These are phyloP conservation scores for Nakataea oryzae DNA, from an alignment of 2,329 filamentous ascomycete genomes.

Conservation along the genomic window DNA sequence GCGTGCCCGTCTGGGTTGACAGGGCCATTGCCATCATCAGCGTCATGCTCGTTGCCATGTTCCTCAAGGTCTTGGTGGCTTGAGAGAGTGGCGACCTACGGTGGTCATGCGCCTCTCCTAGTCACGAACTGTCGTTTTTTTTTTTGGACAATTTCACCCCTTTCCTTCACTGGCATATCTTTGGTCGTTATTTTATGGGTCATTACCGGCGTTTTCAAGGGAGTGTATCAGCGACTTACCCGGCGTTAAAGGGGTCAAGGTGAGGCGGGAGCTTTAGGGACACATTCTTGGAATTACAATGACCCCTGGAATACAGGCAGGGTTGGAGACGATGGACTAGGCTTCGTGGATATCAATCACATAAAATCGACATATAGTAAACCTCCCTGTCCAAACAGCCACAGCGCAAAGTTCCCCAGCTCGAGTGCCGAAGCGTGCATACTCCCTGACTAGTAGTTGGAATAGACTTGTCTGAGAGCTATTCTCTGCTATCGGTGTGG, in stretches of 20 bases:
- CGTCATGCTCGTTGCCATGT: constrained; percentile 58
- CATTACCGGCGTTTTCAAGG: not conserved
- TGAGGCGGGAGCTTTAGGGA: no score
- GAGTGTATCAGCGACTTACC: not conserved
- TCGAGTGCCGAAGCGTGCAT: not conserved
- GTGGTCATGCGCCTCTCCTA: not conserved
- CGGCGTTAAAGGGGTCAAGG: not conserved
- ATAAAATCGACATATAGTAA: not conserved
- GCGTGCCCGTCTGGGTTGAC: constrained; percentile 67
- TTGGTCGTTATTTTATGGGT: not conserved
- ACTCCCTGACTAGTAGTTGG: not conserved
- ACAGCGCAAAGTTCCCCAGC: not conserved
- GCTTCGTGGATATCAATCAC: not conserved
- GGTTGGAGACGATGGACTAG: not conserved
- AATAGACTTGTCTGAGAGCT: not conserved
- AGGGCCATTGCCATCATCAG: constrained; percentile 66
- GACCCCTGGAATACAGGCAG: not conserved
- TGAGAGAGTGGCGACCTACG: not conserved
- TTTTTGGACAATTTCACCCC: not conserved
- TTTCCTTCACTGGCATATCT: not conserved
- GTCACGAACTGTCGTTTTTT: not conserved
- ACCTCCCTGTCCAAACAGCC: not conserved
- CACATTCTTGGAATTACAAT: not conserved
- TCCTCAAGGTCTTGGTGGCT: constrained; percentile 34
- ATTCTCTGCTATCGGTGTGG: not conserved